Base-by-base conservation (phyloP, 495 filamentous ascomycete species). In the Tuber brumale region DNA sequence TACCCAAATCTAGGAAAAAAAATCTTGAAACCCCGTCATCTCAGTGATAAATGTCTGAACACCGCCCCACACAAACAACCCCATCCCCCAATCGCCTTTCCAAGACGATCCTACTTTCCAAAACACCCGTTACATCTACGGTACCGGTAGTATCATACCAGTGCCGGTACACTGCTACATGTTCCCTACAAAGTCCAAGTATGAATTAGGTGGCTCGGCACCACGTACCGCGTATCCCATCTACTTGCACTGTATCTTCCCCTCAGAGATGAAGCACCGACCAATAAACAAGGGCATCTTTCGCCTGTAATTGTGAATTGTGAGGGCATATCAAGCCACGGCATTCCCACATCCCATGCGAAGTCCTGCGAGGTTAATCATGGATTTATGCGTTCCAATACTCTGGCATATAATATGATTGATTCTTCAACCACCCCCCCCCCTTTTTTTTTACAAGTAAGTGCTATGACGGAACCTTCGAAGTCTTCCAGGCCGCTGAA, bases 11-110 rank as follows among this genome's bases (percentile, higher is more conserved):
- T 74, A n/a, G 61, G 51, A 75, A 23, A n/a, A 12, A 75, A 23
- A n/a, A 12, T 75, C 66, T 72, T 81, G 80, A 81, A 81, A 81
- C 80, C 42, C 80, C 42, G 43, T 71, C 75, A 72, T 81, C 80
- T 48, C n/a, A 76, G 79, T 79, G 74, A 72, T 73, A 80, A 71
- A 70, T 73, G 78, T 80, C 77, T 57, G 72, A 76, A 76, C 27
- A 44, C 61, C 31, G 61, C 75, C 79, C 75, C 46, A 51, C 48
- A n/a, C 9, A 7, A n/a, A n/a, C n/a, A n/a, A n/a, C n/a, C n/a
- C 51, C n/a, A 57, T 27, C 51, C 9, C 51, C 37, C 37, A 39
- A 61, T 61, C n/a, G n/a, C 51, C n/a, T 27, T 61, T 39, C 37
- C 51, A 61, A 61, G 51, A 61, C 51, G 10, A 31, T 74, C 37